Conservation (phyloP, 2,329 filamentous ascomycete genomes). For the Peltaster fructicola region DNA sequence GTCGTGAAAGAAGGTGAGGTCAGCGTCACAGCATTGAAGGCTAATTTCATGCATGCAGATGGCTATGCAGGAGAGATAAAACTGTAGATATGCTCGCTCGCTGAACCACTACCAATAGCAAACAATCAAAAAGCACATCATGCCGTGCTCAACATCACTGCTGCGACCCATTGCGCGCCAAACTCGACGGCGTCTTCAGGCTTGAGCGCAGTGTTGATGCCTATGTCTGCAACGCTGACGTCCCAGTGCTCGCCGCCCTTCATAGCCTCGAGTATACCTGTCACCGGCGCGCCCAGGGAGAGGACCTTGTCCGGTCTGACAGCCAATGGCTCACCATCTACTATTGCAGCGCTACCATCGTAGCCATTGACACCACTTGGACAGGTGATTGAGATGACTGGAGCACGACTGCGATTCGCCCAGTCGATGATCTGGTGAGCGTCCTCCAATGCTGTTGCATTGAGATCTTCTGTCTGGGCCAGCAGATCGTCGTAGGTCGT, state of each 20-base stretch:
- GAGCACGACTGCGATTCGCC: constrained; percentile 74
- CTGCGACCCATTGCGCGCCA: constrained; percentile 69
- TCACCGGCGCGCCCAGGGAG: constrained; percentile 71
- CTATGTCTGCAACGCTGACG: constrained; percentile 72
- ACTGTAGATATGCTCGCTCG: constrained; percentile 38
- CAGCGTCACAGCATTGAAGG: constrained; percentile 76
- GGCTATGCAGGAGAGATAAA: constrained; percentile 55
- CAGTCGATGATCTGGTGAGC: constrained; percentile 85
- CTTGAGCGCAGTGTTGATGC: constrained; percentile 69
- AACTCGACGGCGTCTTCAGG: constrained; percentile 76
- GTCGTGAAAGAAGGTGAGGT: constrained; percentile 74
- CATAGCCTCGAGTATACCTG: constrained; percentile 63
- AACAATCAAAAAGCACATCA: neutral
- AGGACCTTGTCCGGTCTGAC: constrained; percentile 70
- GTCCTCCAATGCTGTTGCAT: constrained; percentile 53
- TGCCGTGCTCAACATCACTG: constrained; percentile 7
- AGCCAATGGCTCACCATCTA: constrained; percentile 62
- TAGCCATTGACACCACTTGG: constrained; percentile 76
- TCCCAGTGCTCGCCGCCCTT: constrained; percentile 52
- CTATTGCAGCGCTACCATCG: constrained; percentile 45
- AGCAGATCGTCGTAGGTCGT: constrained; percentile 78
- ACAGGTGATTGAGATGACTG: constrained; percentile 73
- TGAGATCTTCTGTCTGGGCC: constrained; percentile 10
- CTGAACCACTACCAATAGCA: neutral
- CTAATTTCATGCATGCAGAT: constrained; percentile 73